Percentiles rank a stretch among this genome's conserved stretches.
These are phyloP conservation scores for Cyberlindnera japonica DNA, from an alignment of 805 yeast genomes.

Conservation along the genomic window DNA sequence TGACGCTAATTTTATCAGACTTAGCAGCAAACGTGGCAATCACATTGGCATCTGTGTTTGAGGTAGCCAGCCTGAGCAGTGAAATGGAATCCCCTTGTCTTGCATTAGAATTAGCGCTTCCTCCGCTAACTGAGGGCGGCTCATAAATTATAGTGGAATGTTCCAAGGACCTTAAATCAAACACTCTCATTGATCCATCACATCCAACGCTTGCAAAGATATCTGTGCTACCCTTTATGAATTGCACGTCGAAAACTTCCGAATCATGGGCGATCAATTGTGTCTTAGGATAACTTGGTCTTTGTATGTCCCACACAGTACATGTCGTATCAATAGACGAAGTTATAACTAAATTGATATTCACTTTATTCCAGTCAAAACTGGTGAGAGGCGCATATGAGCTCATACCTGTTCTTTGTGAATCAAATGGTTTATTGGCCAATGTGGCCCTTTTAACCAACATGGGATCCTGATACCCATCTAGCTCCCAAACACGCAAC, in stretches of 20 bases:
- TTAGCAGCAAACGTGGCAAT: conserved; percentile 79
- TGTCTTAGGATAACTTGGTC: conserved; percentile 69
- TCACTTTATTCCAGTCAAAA: conserved; percentile 85
- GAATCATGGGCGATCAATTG: conserved; percentile 95
- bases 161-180: conserved; percentile 83
- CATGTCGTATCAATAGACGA: conserved; percentile 95
- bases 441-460: conserved; percentile 40
- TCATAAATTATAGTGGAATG: conserved; percentile 95
- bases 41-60: conserved; percentile 75
- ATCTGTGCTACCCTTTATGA: conserved; percentile 66
- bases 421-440: conserved; percentile 24
- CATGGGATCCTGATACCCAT: conserved; percentile 26
- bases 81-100: conserved; percentile 29
- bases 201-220: conserved; percentile 91
- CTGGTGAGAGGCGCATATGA: conserved; percentile 84
- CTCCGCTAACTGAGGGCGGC: conserved; percentile 52
- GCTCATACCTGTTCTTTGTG: conserved; percentile 3
- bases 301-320: conserved; percentile 86
- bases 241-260: conserved; percentile 91
- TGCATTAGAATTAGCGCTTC: too few species aligned
- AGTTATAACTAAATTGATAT: conserved; percentile 70
- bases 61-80: conserved; percentile 69
- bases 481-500: conserved; percentile 58
- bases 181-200: conserved; percentile 91
- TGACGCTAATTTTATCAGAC: conserved; percentile 58